These are phyloP conservation scores for Microsporum ferrugineum DNA, from an alignment of 2,329 filamentous ascomycete genomes.

Conservation along the genomic window DNA sequence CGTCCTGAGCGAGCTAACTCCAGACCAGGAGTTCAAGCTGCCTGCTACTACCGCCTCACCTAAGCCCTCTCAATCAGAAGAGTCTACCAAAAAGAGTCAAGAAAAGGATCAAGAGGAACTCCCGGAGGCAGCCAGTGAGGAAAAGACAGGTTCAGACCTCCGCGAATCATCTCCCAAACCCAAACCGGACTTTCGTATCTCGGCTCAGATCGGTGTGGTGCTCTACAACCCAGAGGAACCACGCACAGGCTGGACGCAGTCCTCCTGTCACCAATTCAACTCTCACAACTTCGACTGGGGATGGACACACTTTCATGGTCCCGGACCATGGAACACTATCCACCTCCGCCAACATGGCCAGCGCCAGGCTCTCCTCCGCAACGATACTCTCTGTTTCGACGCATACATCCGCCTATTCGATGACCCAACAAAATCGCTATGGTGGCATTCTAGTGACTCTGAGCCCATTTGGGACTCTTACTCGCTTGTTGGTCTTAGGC, in stretches of 20 bases:
- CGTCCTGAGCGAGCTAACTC: conserved; percentile 22
- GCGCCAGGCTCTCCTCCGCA: conserved; percentile 46
- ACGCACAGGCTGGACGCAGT: conserved; percentile 45
- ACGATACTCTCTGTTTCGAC: conserved; percentile 52
- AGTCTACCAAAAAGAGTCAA: conserved; percentile 9
- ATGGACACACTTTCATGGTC: conserved; percentile 51
- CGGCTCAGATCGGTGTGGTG: conserved; percentile 51
- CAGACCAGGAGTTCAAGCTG: conserved; percentile 25
- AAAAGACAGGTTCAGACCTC: conserved; percentile 6
- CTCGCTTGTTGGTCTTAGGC: conserved; percentile 46
- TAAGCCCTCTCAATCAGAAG: conserved; percentile 7
- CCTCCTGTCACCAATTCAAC: conserved; percentile 49
- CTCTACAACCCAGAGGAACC: conserved; percentile 54
- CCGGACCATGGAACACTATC: conserved; percentile 48
- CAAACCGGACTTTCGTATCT: conserved; percentile 33
- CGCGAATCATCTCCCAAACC: conserved; percentile 9
- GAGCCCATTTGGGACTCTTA: conserved; percentile 47
- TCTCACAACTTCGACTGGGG: conserved; percentile 50
- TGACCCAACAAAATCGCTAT: conserved; percentile 49
- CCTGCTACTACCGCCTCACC: conserved; percentile 15
- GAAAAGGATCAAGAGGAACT: conserved; percentile 8
- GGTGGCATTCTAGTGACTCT: conserved; percentile 47
- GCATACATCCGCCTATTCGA: conserved; percentile 51
- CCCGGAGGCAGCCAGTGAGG: neutral
- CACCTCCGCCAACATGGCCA: conserved; percentile 46